phyloP scores from a whole-genome alignment of 2,329 filamentous ascomycete genomes.

The Chrysosporium keratinophilum region DNA sequence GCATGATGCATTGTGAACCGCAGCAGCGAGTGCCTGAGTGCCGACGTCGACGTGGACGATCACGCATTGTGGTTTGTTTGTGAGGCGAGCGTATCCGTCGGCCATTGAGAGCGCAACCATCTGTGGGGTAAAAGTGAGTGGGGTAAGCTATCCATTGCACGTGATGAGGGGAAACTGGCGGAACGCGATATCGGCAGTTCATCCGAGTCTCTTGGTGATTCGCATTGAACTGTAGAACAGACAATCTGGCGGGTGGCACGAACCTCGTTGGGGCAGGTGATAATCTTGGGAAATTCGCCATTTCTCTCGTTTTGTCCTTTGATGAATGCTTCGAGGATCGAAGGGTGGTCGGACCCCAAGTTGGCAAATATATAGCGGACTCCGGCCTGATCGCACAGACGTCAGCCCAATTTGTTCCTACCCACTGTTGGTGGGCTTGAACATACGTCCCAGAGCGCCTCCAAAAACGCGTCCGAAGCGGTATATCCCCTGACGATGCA shows the following conservation, averaged over 20 bases:
- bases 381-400: conserved; percentile 32
- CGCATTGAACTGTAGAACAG: neutral
- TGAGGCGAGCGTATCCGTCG: conserved; percentile 65
- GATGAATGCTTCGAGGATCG: conserved; percentile 70
- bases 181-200: neutral
- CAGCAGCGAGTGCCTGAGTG: conserved; percentile 66
- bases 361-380: conserved; percentile 46
- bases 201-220: neutral
- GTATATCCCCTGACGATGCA: conserved; percentile 45
- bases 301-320: conserved; percentile 59
- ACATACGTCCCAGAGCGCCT: conserved; percentile 63
- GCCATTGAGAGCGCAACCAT: conserved; percentile 82
- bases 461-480: conserved; percentile 71
- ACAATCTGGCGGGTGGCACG: conserved; percentile 6
- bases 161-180: conserved; percentile 2
- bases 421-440: conserved; percentile 10
- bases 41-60: conserved; percentile 75
- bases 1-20: conserved; percentile 67
- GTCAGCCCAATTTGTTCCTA: neutral
- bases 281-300: conserved; percentile 58
- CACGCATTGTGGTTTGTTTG: conserved; percentile 62
- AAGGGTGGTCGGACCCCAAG: conserved; percentile 53
- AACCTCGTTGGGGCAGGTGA: conserved; percentile 73
- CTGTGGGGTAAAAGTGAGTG: conserved; percentile 31
- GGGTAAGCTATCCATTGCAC: conserved; percentile 13